Evolutionary conservation across 2,329 filamentous ascomycete genomes (phyloP).

Genomic region (Diaporthe ampelina): DNA sequence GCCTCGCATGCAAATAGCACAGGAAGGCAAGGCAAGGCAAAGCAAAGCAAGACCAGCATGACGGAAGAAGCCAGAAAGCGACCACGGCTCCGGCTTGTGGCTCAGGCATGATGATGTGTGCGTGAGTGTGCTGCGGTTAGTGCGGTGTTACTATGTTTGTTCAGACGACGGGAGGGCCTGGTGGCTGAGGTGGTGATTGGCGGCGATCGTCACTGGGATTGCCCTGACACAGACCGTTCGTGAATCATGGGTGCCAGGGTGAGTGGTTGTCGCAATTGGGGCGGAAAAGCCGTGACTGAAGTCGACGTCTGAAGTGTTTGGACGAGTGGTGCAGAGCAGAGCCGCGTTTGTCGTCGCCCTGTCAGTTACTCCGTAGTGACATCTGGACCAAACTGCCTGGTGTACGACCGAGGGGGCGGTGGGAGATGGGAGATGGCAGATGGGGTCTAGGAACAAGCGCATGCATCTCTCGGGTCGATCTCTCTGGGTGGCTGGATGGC

Average conservation of each 20-base stretch:
- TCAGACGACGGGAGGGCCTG: slow-evolving; percentile 13
- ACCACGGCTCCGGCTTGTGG: neutral
- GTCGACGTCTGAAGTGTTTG: neutral
- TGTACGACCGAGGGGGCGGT: too few species aligned
- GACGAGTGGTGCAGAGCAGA: slow-evolving; percentile 2
- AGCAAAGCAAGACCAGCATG: slow-evolving; percentile 6
- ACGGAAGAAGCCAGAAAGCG: slow-evolving; percentile 19
- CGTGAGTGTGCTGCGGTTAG: slow-evolving; percentile 3
- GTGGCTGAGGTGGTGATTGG: slow-evolving; percentile 27
- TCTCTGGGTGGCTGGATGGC: neutral
- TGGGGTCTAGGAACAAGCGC: slow-evolving; percentile 7
- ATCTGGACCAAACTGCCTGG: too few species aligned
- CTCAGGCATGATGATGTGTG: slow-evolving; percentile 14
- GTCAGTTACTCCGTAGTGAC: neutral
- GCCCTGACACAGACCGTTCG: slow-evolving; percentile 20
- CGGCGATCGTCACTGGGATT: slow-evolving; percentile 9
- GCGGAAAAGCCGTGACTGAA: neutral
- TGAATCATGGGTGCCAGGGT: slow-evolving; percentile 23
- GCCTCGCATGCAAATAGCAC: neutral
- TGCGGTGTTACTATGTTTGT: slow-evolving; percentile 18
- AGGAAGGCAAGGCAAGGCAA: too few species aligned
- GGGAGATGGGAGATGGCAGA: slow-evolving; percentile 3
- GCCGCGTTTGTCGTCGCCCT: slow-evolving; percentile 5
- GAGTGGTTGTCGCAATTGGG: neutral
- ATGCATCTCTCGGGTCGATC: slow-evolving; percentile 29